Evolutionary conservation across 345 rosid genomes (phyloP), one percentile per base, ranked within the genome.

Genomic region (Conringia planisiliqua): DNA sequence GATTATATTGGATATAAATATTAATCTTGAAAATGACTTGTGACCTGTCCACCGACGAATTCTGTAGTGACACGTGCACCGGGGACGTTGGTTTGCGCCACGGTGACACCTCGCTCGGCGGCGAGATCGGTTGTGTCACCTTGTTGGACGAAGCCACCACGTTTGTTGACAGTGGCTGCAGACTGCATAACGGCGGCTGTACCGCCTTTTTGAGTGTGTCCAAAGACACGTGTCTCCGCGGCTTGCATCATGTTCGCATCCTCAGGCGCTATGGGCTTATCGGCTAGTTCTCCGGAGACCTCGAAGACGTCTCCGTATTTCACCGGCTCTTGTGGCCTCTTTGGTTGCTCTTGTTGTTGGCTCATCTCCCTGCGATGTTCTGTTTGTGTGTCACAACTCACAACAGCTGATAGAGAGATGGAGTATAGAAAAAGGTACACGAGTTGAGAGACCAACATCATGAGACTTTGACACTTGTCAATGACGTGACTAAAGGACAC

Each of bases 191-290:
- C 42, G 0, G 96, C 83, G 2, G 96, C 97, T 2, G 86, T 57
- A 14, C 96, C 89, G 0, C 90, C 93, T 58, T 78, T 84, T 52
- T 81, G 85, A 44, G 89, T 85, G 46, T 82, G 80, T 10, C 95
- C 96, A 2, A 89, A 66, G n/a, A 86, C 83, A 51, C 47, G 69
- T n/a, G 86, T 68, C 76, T 93, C 98, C 0, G 88, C 90, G 0
- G 86, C 73, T 74, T 85, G 92, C 96, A 90, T 86, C 96, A 89
- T 79, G 52, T 83, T 84, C 0, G 96, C 96, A 47, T 86, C 97
- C 66, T 80, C 84, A 0, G 91, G 97, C 1, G 91, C 86, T 24
- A 88, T 30, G 3, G 85, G 71, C 69, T 85, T 78, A 14, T 68
- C 29, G 0, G 90, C 82, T 3, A 86, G 90, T 4, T 86, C 87